These are phyloP conservation scores for Hortiboletus flavorubellus DNA, from an alignment of 768 basidiomycete species.

Conservation along the genomic window DNA sequence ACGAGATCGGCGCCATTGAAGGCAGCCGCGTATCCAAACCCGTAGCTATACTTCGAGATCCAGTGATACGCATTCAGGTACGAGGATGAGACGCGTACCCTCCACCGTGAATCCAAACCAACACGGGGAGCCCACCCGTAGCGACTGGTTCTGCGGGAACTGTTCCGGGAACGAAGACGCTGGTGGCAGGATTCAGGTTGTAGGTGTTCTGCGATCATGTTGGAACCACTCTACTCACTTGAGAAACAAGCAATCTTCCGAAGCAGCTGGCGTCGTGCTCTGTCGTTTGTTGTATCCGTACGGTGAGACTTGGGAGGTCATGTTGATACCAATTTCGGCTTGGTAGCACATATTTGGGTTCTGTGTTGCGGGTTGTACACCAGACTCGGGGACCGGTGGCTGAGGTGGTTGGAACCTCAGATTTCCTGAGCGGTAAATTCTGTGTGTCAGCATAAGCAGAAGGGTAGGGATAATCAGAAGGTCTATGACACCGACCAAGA, in stretches of 20 bases:
- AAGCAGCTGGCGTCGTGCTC: background rate
- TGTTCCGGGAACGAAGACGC: constrained; percentile 13
- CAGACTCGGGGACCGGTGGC: constrained; percentile 12
- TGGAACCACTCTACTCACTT: constrained; percentile 6
- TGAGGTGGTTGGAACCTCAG: constrained; percentile 31
- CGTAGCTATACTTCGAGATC: constrained; percentile 20
- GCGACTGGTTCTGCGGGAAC: background rate
- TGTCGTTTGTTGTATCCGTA: constrained; percentile 7
- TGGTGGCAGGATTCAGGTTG: background rate
- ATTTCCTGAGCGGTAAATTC: constrained; percentile 6
- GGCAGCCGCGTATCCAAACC: constrained; percentile 9
- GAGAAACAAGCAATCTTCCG: constrained; percentile 34
- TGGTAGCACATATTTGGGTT: constrained; percentile 29
- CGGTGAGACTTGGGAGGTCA: constrained; percentile 5
- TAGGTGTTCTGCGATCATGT: too few species aligned
- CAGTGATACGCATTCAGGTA: background rate
- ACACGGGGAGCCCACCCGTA: constrained; percentile 24
- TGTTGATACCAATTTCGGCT: background rate
- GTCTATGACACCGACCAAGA: constrained; percentile 29
- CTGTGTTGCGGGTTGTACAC: constrained; percentile 26
- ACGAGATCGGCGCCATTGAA: constrained; percentile 27
- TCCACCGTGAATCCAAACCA: constrained; percentile 39
- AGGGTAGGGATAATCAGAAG: background rate
- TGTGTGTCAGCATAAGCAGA: background rate
- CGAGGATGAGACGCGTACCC: constrained; percentile 16